Evolutionary conservation across 768 basidiomycete species (phyloP).

Genomic region (Dioszegia aurantiaca): DNA sequence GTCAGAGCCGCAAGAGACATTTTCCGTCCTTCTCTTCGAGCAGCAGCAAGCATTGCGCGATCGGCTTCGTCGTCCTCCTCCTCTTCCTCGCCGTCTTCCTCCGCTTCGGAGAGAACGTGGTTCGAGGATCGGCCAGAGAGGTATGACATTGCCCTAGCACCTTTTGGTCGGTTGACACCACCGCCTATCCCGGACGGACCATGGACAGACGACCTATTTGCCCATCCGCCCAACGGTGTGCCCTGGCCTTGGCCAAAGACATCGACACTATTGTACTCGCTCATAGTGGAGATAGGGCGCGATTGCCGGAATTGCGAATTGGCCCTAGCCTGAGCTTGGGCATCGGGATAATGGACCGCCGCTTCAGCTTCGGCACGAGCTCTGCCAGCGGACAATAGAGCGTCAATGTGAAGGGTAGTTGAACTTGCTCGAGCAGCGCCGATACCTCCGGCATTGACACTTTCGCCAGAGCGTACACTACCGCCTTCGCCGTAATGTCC

Average conservation of each 20-base stretch:
- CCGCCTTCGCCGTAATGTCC: conserved; percentile 5
- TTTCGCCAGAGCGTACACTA: conserved; percentile 10
- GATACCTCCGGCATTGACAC: not conserved
- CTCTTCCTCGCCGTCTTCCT: conserved; percentile 23
- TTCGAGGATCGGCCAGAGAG: conserved; percentile 18
- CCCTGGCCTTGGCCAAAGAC: conserved; percentile 5
- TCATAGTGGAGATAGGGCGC: conserved; percentile 32
- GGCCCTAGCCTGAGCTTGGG: not conserved
- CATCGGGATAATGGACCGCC: conserved; percentile 4
- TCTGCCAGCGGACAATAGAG: conserved; percentile 31
- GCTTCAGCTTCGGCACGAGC: conserved; percentile 28
- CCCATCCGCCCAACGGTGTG: conserved; percentile 7
- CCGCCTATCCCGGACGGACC: not conserved
- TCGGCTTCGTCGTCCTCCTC: conserved; percentile 25
- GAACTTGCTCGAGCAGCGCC: conserved; percentile 35
- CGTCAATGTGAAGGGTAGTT: conserved; percentile 42
- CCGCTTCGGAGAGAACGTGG: conserved; percentile 10
- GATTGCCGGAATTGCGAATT: not conserved
- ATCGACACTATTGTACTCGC: conserved; percentile 19
- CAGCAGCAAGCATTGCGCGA: conserved; percentile 29
- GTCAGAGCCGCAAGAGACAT: conserved; percentile 42
- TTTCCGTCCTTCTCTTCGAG: conserved; percentile 39
- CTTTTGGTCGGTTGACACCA: conserved; percentile 21
- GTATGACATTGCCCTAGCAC: conserved; percentile 33
- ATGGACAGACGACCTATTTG: not conserved